Evolutionary conservation across 352 stramenopile species (phyloP).

Genomic region (Phytophthora megakarya): DNA sequence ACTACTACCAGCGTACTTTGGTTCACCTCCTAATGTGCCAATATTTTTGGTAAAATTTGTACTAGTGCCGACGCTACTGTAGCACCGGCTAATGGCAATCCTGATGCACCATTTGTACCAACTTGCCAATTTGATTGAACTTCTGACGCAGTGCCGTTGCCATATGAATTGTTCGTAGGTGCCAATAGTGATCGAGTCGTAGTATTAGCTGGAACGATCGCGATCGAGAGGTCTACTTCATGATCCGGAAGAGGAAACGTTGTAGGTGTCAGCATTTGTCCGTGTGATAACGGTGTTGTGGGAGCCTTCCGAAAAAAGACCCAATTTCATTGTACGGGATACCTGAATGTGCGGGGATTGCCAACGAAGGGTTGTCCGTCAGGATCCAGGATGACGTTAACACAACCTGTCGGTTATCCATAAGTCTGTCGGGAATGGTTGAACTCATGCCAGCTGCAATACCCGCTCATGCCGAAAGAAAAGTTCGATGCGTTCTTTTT

Average conservation of each 20-base stretch:
- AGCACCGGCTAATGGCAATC: slow-evolving; percentile 37
- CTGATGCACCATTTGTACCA: no score
- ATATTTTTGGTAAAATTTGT: slow-evolving; percentile 25
- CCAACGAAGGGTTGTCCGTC: slow-evolving; percentile 25
- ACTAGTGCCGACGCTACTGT: slow-evolving; percentile 56
- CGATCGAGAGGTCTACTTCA: slow-evolving; percentile 44
- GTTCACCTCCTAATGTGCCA: slow-evolving; percentile 27
- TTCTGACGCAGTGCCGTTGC: no score
- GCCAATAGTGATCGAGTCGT: slow-evolving; percentile 49
- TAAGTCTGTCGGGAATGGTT: slow-evolving; percentile 21
- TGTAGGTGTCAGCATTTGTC: slow-evolving; percentile 25
- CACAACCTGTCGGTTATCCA: slow-evolving; percentile 37
- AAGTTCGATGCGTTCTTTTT: slow-evolving; percentile 71
- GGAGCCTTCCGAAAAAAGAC: slow-evolving; percentile 53
- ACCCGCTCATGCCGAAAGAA: slow-evolving; percentile 78
- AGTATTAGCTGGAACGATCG: slow-evolving; percentile 51
- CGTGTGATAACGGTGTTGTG: slow-evolving; percentile 23
- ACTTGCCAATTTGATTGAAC: no score
- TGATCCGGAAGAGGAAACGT: slow-evolving; percentile 52
- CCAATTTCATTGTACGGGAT: slow-evolving; percentile 46
- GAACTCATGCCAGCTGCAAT: slow-evolving; percentile 26
- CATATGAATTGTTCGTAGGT: slow-evolving; percentile 23
- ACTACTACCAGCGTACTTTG: slow-evolving; percentile 41
- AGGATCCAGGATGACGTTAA: slow-evolving; percentile 56
- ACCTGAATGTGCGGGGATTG: slow-evolving; percentile 23